These are phyloP conservation scores for Elymus sibiricus DNA, from an alignment of 176 grass and related monocot genomes.

Conservation along the genomic window DNA sequence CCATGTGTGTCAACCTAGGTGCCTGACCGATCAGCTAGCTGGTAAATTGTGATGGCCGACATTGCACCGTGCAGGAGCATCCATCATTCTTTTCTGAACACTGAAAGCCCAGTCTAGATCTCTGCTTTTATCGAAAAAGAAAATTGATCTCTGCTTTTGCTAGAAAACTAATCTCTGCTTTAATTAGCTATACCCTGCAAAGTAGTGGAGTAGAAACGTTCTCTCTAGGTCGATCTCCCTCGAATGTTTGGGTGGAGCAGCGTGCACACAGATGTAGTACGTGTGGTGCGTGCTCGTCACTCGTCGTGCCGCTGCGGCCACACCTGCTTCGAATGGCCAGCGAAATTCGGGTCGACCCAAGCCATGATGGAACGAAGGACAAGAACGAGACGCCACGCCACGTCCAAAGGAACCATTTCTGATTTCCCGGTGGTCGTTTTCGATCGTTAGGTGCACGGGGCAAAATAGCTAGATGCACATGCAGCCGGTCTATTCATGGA, in stretches of 20 bases:
- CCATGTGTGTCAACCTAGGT: too few relatives aligned
- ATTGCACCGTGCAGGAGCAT: background rate
- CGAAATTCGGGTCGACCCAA: background rate
- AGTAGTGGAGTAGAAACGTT: too few relatives aligned
- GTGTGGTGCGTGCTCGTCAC: background rate
- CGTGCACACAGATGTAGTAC: background rate
- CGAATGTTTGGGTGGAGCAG: background rate
- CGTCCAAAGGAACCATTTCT: background rate
- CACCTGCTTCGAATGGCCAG: background rate
- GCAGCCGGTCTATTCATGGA: background rate
- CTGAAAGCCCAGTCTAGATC: too few relatives aligned
- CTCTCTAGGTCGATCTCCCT: too few relatives aligned
- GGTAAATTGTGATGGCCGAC: background rate
- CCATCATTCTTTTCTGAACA: background rate
- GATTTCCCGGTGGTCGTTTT: background rate
- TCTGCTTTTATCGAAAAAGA: too few relatives aligned
- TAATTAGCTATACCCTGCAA: too few relatives aligned
- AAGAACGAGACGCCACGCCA: background rate
- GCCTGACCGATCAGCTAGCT: background rate
- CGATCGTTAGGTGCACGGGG: conserved; percentile 5
- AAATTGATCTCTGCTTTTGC: too few relatives aligned
- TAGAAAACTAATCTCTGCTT: too few relatives aligned
- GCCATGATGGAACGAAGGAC: background rate
- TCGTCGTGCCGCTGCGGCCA: background rate
- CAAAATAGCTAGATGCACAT: background rate